Evolutionary conservation across 371 early-diverging fungal species (phyloP).

Genomic region (Coemansia sp.): DNA sequence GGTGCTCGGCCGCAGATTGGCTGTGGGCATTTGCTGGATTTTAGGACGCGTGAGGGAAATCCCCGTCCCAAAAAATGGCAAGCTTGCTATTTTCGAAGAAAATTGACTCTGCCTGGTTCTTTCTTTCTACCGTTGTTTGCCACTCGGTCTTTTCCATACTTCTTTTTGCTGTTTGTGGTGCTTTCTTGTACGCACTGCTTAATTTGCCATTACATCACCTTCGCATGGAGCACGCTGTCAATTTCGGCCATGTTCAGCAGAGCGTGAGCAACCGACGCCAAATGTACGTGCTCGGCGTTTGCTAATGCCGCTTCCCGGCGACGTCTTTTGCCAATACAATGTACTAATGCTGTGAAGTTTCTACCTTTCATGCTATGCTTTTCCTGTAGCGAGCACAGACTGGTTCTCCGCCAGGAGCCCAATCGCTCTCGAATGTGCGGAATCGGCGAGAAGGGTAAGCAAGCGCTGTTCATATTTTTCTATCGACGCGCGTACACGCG

Average conservation of each 20-base stretch:
- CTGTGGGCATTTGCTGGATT: slow-evolving; percentile 1
- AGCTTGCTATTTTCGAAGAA: not conserved
- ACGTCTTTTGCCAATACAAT: not conserved
- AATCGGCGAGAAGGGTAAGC: slow-evolving; percentile 85
- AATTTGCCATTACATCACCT: not conserved
- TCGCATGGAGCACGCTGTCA: slow-evolving; percentile 44
- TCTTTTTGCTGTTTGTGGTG: not conserved
- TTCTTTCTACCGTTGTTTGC: not conserved
- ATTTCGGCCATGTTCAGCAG: slow-evolving; percentile 46
- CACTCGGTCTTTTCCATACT: slow-evolving; percentile 11
- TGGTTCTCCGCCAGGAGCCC: slow-evolving; percentile 87
- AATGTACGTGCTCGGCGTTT: slow-evolving; percentile 30
- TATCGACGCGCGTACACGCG: too few species aligned
- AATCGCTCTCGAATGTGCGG: slow-evolving; percentile 94
- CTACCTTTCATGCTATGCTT: not conserved
- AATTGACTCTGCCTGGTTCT: slow-evolving; percentile 1
- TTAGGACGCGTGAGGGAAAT: not conserved
- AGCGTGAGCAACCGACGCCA: slow-evolving; percentile 41
- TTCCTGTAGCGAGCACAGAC: slow-evolving; percentile 52
- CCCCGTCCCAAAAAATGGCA: slow-evolving; percentile 7
- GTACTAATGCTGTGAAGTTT: not conserved
- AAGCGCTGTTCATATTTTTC: too few species aligned
- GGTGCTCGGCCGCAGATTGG: slow-evolving; percentile 5
- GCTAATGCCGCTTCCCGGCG: not conserved
- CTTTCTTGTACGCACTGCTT: not conserved